Evolutionary conservation across 371 early-diverging fungal species (phyloP).

Genomic region (Mortierella sp.): DNA sequence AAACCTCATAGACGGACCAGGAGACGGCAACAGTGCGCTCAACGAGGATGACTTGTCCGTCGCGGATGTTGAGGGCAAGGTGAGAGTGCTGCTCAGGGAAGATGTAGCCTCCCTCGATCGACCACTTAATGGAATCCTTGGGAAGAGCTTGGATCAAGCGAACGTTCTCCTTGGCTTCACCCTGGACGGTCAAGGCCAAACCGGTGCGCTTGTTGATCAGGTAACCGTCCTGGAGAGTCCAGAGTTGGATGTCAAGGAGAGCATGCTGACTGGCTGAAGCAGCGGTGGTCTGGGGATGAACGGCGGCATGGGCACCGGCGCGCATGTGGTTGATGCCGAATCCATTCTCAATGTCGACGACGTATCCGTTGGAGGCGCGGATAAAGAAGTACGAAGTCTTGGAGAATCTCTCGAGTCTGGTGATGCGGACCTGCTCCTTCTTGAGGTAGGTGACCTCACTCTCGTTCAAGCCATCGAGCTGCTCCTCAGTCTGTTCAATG

Average conservation of each 20-base stretch:
- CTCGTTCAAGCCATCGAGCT: conserved; percentile 65
- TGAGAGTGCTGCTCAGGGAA: conserved; percentile 38
- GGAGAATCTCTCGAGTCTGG: conserved; percentile 38
- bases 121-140: conserved; percentile 54
- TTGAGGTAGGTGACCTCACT: conserved; percentile 32
- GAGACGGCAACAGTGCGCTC: conserved; percentile 43
- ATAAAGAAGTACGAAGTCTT: conserved; percentile 46
- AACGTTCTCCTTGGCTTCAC: conserved; percentile 47
- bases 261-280: conserved; percentile 55
- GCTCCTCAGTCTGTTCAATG: conserved; percentile 59
- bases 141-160: conserved; percentile 47
- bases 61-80: conserved; percentile 40
- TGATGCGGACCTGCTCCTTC: conserved; percentile 27
- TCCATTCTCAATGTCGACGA: conserved; percentile 49
- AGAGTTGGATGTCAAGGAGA: conserved; percentile 60
- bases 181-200: conserved; percentile 63
- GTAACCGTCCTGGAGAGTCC: conserved; percentile 65
- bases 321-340: conserved; percentile 47
- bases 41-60: conserved; percentile 43
- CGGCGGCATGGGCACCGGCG: conserved; percentile 41
- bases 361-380: conserved; percentile 42
- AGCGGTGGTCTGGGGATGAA: conserved; percentile 54
- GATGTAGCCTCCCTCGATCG: conserved; percentile 42
- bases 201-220: conserved; percentile 69
- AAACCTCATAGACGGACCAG: conserved; percentile 41